phyloP scores from a whole-genome alignment of 83 land plant genomes.

The Picea engelmannii region DNA sequence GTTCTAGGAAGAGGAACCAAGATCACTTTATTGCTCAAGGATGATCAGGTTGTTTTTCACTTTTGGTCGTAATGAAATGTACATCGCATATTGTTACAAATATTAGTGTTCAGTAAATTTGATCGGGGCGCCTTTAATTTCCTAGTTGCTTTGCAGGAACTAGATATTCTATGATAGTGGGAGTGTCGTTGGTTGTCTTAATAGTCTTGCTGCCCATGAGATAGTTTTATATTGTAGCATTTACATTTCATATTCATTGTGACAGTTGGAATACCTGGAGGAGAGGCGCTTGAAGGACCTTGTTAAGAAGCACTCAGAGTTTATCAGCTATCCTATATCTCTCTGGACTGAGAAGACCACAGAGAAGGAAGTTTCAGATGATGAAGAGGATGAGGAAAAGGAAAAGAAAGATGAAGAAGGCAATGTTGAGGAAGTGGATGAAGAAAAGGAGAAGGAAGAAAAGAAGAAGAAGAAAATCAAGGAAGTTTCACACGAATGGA shows the following conservation, averaged over 20 bases:
- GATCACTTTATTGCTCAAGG: constrained; percentile 48
- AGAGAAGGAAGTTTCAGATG: constrained; percentile 82
- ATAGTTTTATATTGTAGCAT: not conserved
- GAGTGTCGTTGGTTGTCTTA: not conserved
- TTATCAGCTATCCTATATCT: constrained; percentile 82
- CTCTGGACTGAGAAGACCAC: constrained; percentile 83
- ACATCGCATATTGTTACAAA: not conserved
- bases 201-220: not conserved
- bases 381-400: constrained; percentile 68
- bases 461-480: constrained; percentile 67
- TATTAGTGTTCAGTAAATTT: not conserved
- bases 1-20: constrained; percentile 60
- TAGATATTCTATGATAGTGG: not conserved
- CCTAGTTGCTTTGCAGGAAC: not conserved
- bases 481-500: constrained; percentile 72
- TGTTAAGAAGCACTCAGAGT: constrained; percentile 80
- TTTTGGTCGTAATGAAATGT: not conserved
- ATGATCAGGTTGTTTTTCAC: constrained; percentile 51
- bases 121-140: not conserved
- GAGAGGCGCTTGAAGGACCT: constrained; percentile 16
- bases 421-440: constrained; percentile 27
- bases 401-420: constrained; percentile 33
- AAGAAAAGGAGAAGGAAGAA: constrained; percentile 31
- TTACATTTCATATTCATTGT: not conserved
- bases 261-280: constrained; percentile 28